A percentile compares a stretch with the other conserved stretches of the same genome.
Conservation (phyloP, 2,329 filamentous ascomycete species). For the Cladophialophora bantiana region DNA sequence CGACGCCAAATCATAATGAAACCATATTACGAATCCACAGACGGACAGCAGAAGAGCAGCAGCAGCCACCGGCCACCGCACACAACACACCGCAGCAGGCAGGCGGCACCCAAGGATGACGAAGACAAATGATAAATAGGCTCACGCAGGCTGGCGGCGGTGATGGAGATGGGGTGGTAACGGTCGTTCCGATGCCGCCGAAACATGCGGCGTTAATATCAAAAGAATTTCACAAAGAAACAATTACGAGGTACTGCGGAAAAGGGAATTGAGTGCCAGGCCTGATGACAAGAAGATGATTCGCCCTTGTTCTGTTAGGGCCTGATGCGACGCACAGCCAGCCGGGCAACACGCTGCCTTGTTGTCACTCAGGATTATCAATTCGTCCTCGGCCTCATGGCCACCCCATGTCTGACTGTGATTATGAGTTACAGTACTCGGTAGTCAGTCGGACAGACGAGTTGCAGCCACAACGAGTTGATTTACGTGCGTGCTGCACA, state of each 20-base stretch:
- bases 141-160: neutral
- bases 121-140: neutral
- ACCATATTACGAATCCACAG: conserved; percentile 3
- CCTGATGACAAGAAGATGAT: neutral
- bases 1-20: neutral
- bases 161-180: neutral
- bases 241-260: too few relatives aligned
- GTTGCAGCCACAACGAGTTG: neutral
- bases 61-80: neutral
- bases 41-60: neutral
- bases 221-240: neutral
- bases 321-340: neutral
- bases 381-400: neutral
- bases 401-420: neutral
- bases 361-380: neutral
- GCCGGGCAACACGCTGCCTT: neutral
- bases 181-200: conserved; percentile 5
- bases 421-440: neutral
- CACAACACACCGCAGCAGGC: neutral
- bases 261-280: neutral
- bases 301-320: neutral
- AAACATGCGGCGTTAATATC: neutral
- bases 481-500: neutral
- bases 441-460: neutral
- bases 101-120: neutral